A percentile compares a stretch with the other conserved stretches of the same genome.
phyloP scores from a whole-genome alignment of 768 basidiomycete genomes.

The Amanita exitialis region DNA sequence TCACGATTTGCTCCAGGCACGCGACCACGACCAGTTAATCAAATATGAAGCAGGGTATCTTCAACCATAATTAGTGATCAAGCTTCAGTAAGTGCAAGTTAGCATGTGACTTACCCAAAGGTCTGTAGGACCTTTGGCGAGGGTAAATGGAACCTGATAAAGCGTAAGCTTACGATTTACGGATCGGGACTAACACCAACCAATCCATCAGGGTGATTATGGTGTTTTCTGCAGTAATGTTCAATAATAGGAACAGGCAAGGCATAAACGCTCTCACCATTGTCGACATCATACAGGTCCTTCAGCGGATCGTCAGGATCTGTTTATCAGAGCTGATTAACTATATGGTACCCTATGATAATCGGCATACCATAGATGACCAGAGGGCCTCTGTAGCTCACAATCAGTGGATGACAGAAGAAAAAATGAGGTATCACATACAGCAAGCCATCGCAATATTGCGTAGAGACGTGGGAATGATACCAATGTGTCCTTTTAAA shows the following conservation, averaged over 20 bases:
- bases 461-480: conserved; percentile 12
- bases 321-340: conserved; percentile 12
- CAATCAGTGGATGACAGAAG: conserved; percentile 15
- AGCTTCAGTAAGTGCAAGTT: not conserved
- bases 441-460: conserved; percentile 11
- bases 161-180: not conserved
- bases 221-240: conserved; percentile 10
- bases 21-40: conserved; percentile 31
- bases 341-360: conserved; percentile 9
- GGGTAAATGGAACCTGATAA: conserved; percentile 7
- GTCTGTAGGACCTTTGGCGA: not conserved
- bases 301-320: conserved; percentile 19
- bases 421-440: conserved; percentile 13
- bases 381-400: conserved; percentile 33
- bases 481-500: conserved; percentile 16
- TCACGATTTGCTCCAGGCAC: conserved; percentile 13
- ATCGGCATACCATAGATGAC: conserved; percentile 20
- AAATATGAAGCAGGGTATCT: conserved; percentile 10
- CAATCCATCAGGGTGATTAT: conserved; percentile 20
- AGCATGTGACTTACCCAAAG: not conserved
- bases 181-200: conserved; percentile 4
- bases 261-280: conserved; percentile 21
- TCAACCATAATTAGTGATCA: not conserved
- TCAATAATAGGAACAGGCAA: conserved; percentile 7
- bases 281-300: conserved; percentile 24